Base-by-base conservation (phyloP, 2,329 filamentous ascomycete genomes). In the Mycocentrospora acerina region DNA sequence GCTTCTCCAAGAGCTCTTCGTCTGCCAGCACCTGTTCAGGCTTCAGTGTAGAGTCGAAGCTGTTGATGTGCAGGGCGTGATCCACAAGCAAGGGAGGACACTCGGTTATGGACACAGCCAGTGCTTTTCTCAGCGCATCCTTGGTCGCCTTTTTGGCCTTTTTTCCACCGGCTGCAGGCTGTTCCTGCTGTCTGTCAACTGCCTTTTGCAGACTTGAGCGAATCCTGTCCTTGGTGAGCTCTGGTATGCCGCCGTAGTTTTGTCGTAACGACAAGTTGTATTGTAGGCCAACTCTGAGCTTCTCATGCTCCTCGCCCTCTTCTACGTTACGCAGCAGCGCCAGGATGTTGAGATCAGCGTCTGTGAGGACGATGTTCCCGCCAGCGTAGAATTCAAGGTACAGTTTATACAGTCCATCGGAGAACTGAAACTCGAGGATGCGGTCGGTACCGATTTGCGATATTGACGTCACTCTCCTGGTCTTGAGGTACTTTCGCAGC, bases 361-460 rank as follows among this genome's bases (percentile, higher is more conserved):
- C 90, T 3, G 93, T 95, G 36, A 98, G 76, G 45, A 98, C 88
- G 44, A 98, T 85, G 63, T 98, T 98, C 30, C 93, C 93, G 35
- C 88, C 87, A 1, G 93, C 91, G 64, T 95, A 98, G 71, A 98
- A 98, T 70, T 98, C 93, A 18, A 98, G 73, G 63, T 89, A 96
- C 15, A 98, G 68, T 28, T 85, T 79, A 63, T 94, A 96, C 53
- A 84, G 78, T 9, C 93, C 93, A 73, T 97, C 90, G 55, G 88
- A 94, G 64, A 98, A 96, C 57, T 86, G 80, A 37, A 98, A 82
- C 64, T 97, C 89, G 36, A 98, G 84, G 45, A 98, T 86, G 36
- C 93, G 81, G 66, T 98, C 93, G 2, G 90, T 96, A 32, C 93
- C 93, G 34, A 98, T 80, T 68, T 98, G 93, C 2, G 77, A 72